phyloP scores from a whole-genome alignment of 148 eudicot species.

The Silene latifolia region DNA sequence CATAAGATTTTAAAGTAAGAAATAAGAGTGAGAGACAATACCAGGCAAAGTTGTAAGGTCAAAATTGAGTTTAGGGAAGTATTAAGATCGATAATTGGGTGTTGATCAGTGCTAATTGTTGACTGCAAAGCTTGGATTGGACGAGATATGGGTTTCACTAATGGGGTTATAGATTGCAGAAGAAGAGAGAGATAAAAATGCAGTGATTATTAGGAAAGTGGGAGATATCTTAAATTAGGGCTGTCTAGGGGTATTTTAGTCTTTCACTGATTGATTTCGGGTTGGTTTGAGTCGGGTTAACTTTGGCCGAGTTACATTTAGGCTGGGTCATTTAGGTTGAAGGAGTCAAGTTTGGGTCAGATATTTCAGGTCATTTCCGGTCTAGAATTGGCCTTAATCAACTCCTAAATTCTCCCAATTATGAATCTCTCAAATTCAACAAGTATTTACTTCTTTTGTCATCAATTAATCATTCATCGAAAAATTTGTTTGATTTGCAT shows the following conservation, averaged over 20 bases:
- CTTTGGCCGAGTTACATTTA: too few relatives aligned
- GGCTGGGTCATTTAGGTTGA: too few relatives aligned
- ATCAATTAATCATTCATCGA: too few relatives aligned
- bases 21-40: constrained; percentile 9
- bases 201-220: neutral
- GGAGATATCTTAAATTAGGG: constrained; percentile 25
- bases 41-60: constrained; percentile 12
- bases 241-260: constrained; percentile 18
- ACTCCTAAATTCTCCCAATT: too few relatives aligned
- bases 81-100: neutral
- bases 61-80: neutral
- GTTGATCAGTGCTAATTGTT: constrained; percentile 5
- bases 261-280: neutral
- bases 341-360: too few relatives aligned
- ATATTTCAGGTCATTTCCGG: too few relatives aligned
- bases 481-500: too few relatives aligned
- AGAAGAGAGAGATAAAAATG: constrained; percentile 1
- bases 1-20: neutral
- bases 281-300: too few relatives aligned
- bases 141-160: constrained; percentile 1
- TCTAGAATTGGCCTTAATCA: too few relatives aligned
- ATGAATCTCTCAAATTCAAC: too few relatives aligned
- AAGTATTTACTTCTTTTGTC: too few relatives aligned
- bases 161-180: constrained; percentile 4
- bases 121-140: neutral